Percentiles rank a stretch among this genome's conserved stretches.
phyloP scores from a whole-genome alignment of 768 basidiomycete species.

The Boletus patriciae region DNA sequence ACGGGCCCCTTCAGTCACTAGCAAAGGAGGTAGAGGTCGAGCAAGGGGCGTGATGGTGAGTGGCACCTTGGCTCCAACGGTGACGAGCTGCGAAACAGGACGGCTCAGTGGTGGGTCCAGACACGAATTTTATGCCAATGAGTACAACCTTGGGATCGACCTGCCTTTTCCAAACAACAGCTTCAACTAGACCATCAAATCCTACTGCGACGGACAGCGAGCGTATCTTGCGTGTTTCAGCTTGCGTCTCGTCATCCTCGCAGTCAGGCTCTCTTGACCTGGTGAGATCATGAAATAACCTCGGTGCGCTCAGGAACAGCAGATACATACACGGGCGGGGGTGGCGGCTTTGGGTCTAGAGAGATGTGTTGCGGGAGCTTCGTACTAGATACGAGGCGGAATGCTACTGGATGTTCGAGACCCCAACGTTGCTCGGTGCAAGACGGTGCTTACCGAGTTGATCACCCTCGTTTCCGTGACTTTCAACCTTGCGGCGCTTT shows the following conservation, averaged over 20 bases:
- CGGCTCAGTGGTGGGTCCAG: neutral
- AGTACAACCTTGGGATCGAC: constrained; percentile 20
- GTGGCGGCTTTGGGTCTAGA: constrained; percentile 41
- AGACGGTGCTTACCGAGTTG: neutral
- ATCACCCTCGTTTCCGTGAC: neutral
- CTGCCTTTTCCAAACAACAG: constrained; percentile 17
- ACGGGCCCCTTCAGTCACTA: constrained; percentile 26
- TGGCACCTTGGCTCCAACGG: constrained; percentile 11
- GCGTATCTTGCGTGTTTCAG: constrained; percentile 41
- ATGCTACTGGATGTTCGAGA: constrained; percentile 33
- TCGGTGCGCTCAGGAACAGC: neutral
- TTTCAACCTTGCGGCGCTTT: constrained; percentile 7
- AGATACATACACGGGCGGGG: constrained; percentile 37
- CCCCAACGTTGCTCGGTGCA: neutral
- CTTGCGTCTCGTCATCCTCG: constrained; percentile 48
- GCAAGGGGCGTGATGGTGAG: neutral
- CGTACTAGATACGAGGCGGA: constrained; percentile 47
- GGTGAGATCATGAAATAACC: neutral
- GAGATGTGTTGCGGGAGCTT: constrained; percentile 38
- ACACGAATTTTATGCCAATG: neutral
- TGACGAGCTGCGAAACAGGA: constrained; percentile 9
- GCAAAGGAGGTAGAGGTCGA: constrained; percentile 15
- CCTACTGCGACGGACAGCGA: constrained; percentile 45
- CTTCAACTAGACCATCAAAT: constrained; percentile 25
- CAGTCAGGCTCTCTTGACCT: constrained; percentile 50